Evolutionary conservation across 345 rosid species (phyloP), one percentile per base, ranked within the genome.

Genomic region (Eucalyptus sideroxylon): DNA sequence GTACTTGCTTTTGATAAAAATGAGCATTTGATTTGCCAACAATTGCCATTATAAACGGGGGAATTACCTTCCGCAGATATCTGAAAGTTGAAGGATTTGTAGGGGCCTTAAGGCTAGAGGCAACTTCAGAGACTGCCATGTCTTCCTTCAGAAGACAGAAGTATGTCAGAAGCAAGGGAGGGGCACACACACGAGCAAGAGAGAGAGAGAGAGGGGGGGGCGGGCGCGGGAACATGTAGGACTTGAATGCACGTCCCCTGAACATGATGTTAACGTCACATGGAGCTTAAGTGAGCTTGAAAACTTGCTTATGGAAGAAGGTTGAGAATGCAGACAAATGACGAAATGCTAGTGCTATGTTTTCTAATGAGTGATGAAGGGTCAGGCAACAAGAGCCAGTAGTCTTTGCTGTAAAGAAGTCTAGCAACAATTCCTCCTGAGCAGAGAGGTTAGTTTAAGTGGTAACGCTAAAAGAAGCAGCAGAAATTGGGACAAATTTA

Each of bases 101-200:
- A 67, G 77, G 11, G 77, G 40, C 40, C 77, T 67, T 67, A 67
- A 15, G 19, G 77, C 21, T n/a, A n/a, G 40, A 67, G 77, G 77
- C 21, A n/a, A 67, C 37, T 67, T 67, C 77, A 67, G 23, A 67
- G 37, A 67, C 40, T n/a, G 23, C 17, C 34, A 67, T 67, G 77
- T 65, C 77, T 65, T 34, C 77, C 40, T 65, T 34, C 77, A 65
- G 77, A 62, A 27, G 69, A 9, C 34, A 62, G 31, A 62, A 62
- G 17, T 30, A 27, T 30, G 69, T 62, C 69, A 62, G 69, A 62
- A 62, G 34, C 62, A 56, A 23, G 14, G 62, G 59, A 21, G 59
- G 26, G 59, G 26, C 24, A 0, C 24, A 8, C 2, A 5, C 26
- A 2, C 24, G 2, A 8, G 59, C 3, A 7, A 30, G 34, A 7